Evolutionary conservation across 306 rosid genomes (phyloP).

Genomic region (Cicer chorassanicum): DNA sequence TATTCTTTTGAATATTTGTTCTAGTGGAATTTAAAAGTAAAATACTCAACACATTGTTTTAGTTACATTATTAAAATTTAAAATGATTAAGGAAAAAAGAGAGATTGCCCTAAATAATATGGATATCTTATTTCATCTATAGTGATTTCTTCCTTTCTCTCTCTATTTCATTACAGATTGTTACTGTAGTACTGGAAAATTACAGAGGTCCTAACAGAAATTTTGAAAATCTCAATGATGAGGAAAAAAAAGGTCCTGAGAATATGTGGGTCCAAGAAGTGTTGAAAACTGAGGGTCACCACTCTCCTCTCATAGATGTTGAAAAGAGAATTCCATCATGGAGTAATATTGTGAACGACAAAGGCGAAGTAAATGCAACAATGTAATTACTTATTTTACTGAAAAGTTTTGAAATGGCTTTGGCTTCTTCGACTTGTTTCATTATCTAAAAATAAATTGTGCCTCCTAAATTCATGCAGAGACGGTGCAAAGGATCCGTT

Average conservation of each 20-base stretch:
- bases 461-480: conserved; percentile 46
- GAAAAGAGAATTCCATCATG: conserved; percentile 20
- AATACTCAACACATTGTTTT: neutral
- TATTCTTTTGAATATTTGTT: neutral
- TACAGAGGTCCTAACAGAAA: neutral
- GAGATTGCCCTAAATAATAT: neutral
- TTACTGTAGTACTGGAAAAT: conserved; percentile 21
- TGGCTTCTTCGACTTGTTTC: neutral
- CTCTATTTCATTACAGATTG: conserved; percentile 10
- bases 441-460: neutral
- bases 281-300: neutral
- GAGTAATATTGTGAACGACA: neutral
- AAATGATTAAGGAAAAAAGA: neutral
- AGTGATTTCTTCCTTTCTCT: neutral
- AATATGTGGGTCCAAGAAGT: conserved; percentile 21
- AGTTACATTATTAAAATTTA: neutral
- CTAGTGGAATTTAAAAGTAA: neutral
- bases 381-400: conserved; percentile 9
- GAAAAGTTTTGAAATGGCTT: conserved; percentile 9
- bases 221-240: neutral
- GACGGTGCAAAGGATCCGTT: conserved; percentile 72
- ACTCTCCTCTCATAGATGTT: neutral
- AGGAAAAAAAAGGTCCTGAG: conserved; percentile 3
- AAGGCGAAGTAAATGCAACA: conserved; percentile 25
- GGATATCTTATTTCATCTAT: conserved; percentile 21